Conservation (phyloP, 192 early-diverging fungal species). For the Entomortierella lignicola region DNA sequence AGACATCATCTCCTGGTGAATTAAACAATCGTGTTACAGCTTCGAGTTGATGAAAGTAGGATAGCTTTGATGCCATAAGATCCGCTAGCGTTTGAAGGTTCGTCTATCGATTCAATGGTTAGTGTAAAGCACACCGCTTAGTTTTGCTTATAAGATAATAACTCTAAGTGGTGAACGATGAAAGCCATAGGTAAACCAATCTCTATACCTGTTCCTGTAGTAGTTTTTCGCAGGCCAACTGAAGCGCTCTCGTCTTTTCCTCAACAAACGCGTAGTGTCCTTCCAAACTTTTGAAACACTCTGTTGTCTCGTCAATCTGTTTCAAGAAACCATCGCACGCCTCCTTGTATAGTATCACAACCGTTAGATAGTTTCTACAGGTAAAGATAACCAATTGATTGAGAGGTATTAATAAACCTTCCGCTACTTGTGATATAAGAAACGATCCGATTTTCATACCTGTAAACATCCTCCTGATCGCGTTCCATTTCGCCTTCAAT, state of each 20-base stretch:
- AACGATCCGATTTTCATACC: too few relatives aligned
- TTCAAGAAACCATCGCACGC: conserved; percentile 75
- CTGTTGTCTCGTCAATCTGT: conserved; percentile 65
- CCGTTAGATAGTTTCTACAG: conserved; percentile 69
- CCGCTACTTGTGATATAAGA: too few relatives aligned
- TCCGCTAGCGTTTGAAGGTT: conserved; percentile 69
- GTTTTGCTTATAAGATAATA: too few relatives aligned
- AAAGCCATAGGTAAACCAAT: neutral
- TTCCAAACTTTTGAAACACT: conserved; percentile 72
- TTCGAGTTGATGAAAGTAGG: conserved; percentile 89
- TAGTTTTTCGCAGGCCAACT: conserved; percentile 84
- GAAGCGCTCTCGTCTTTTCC: conserved; percentile 78
- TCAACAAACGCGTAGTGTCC: conserved; percentile 83
- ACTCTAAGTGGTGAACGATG: neutral
- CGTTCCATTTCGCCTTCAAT: conserved; percentile 87
- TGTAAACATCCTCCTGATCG: conserved; percentile 88
- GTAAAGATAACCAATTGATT: too few relatives aligned
- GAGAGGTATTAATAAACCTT: too few relatives aligned
- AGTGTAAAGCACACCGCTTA: too few relatives aligned
- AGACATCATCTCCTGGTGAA: conserved; percentile 87
- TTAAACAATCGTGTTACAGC: conserved; percentile 81
- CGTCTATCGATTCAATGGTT: too few relatives aligned
- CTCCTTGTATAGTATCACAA: conserved; percentile 67
- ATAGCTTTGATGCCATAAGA: conserved; percentile 69
- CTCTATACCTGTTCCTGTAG: conserved; percentile 68